Evolutionary conservation across 2,329 filamentous ascomycete genomes (phyloP).

Genomic region (Trichoderma atroviride): DNA sequence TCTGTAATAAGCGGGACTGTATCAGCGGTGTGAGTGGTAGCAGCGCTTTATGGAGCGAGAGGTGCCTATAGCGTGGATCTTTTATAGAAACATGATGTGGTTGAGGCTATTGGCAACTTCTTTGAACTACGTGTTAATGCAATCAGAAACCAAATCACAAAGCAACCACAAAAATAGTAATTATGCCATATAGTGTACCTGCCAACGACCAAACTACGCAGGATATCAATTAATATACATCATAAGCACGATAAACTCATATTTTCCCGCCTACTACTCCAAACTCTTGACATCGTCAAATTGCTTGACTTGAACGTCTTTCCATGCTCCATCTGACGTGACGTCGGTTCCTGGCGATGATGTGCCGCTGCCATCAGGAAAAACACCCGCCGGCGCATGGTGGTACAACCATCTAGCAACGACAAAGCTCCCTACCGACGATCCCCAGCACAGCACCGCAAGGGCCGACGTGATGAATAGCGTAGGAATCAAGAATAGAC

Average conservation of each 20-base stretch:
- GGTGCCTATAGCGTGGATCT: background rate
- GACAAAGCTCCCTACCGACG: conserved; percentile 64
- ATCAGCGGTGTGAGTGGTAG: conserved; percentile 25
- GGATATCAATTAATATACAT: background rate
- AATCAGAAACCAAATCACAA: background rate
- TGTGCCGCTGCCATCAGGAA: background rate
- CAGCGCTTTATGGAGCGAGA: background rate
- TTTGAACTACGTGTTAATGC: background rate
- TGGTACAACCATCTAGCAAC: conserved; percentile 52
- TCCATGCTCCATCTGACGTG: background rate
- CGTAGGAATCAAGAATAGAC: conserved; percentile 68
- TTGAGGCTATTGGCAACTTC: background rate
- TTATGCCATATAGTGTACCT: background rate
- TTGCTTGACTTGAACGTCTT: background rate
- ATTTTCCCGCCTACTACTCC: conserved; percentile 1
- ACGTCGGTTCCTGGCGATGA: background rate
- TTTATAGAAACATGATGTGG: background rate
- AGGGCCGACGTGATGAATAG: conserved; percentile 66
- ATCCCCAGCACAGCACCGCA: conserved; percentile 67
- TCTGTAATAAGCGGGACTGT: conserved; percentile 64
- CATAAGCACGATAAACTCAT: background rate
- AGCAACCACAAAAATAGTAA: background rate
- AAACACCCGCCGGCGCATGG: conserved; percentile 35
- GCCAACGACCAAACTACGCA: background rate
- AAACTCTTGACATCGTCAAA: background rate